Base-by-base conservation (phyloP, 73 alveolate genomes). In the Paramecium biaurelia region DNA sequence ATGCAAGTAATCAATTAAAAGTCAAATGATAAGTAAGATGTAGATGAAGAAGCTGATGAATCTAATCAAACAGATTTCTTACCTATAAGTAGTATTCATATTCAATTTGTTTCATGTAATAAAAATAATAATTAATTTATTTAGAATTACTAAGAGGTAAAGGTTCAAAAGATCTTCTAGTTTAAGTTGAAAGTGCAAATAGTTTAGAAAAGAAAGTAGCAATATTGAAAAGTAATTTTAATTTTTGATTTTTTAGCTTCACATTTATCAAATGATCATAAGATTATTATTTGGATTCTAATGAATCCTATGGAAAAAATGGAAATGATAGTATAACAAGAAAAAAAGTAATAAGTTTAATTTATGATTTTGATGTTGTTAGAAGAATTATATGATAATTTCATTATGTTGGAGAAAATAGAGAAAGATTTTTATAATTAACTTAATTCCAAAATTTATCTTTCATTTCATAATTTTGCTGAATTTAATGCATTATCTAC, bases 401-500 rank as follows among this genome's bases (percentile, higher is more conserved):
- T 74, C 20, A 74, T 74, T 4, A 74, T 74, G 87, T 35, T 74
- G 18, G 34, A 35, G 15, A 74, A 74, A 35, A 74, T 74, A 74
- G 87, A 74, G 18, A 74, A 74, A n/a, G 87, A 74, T 74, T 32
- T 38, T 9, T 30, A 2, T 4, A 21, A 74, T 32, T 21, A 35
- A 15, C 47, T 74, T 14, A 74, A 74, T 35, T 30, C 87, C 5
- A 74, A 74, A n/a, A 74, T 74, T 15, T 74, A 74, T 74, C 58
- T 35, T 30, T 30, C 47, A 20, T 74, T 30, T 34, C 87, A 74
- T 37, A 74, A 74, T 18, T 74, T 74, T 34, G 57, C 87, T n/a
- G 87, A 74, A 74, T 74, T 35, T 35, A 74, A 74, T 74, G 87
- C 87, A 12, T 74, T 74, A 74, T 28, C 57, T 12, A 74, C 87